Evolutionary conservation across 768 basidiomycete genomes (phyloP), one percentile per base, ranked within the genome.

Genomic region (Mycena pura): DNA sequence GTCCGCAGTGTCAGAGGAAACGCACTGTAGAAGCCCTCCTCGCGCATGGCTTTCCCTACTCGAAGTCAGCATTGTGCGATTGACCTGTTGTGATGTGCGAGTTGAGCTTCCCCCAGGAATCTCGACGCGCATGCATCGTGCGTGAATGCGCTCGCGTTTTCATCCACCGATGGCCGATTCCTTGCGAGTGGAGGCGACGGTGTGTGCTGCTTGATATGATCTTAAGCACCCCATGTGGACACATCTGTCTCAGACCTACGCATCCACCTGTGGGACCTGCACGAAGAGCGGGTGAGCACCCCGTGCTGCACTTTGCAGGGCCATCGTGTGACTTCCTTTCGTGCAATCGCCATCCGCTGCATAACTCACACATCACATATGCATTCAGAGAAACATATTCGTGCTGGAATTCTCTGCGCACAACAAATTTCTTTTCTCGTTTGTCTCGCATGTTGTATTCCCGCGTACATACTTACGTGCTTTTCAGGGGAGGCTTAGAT

Each of bases 161-260:
- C 88, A 2, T 81, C 82, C n/a, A 73, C 79, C 8, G 82, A 83
- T 29, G 87, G 86, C 2, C 78, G 84, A 55, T 88, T 86, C 75
- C 70, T 90, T 38, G 88, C 87, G 3, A 88, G 85, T 66, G 89
- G 86, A 27, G 89, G 89, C 31, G 89, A 90, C 72, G 88, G 87
- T 88, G 72, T 60, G 82, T 69, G 39, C 36, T 13, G 40, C 25
- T 24, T 50, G 38, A 52, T n/a, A n/a, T 31, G 24, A 32, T 43
- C 53, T 60, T 28, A 19, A 39, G 38, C 52, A n/a, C 55, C 34
- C 47, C 24, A 8, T 39, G 61, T 54, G 40, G 57, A 51, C 29
- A n/a, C 45, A 32, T 31, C 28, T 59, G 11, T 64, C 52, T 56
- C 64, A 89, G 88, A 90, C 73, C 73, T 81, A 7, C 71, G 77